Evolutionary conservation across 129 eudicot genomes (phyloP), one percentile per base, ranked within the genome.

Genomic region (Centaurea solstitialis): DNA sequence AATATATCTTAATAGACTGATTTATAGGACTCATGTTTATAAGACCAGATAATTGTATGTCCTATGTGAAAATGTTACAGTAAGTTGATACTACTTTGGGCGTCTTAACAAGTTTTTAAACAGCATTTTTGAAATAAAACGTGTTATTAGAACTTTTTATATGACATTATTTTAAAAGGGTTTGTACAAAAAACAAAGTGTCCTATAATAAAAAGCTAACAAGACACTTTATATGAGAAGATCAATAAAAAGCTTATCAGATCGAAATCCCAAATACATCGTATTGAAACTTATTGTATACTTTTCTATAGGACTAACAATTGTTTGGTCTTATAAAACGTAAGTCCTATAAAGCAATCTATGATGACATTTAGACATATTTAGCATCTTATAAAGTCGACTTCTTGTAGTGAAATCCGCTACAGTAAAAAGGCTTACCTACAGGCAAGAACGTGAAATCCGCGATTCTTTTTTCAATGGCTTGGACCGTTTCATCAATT

Each of bases 401-500:
- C 3, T 30, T 30, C 3, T 30, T 30, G 35, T 30, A 30, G 35
- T 30, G 35, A 30, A 30, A 30, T 30, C 35, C 13, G 62, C 33
- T 64, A 39, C 24, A 39, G 39, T 70, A 47, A 76, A 74, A 73
- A 68, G 40, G 71, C 96, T 70, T 90, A 94, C 96, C 98, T 64
- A 86, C 90, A 64, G 97, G 97, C 61, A 94, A 80, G 77, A 94
- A 94, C 77, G 98, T 90, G 84, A 92, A 92, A 89, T 94, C 98
- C 68, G 98, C 97, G 79, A 94, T 87, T 74, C 94, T 87, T 76
- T 90, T 92, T 91, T 94, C 98, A 65, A 92, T 94, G 75, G 62
- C 64, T 57, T 77, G 76, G 74, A 94, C 53, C 59, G 80, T 86
- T 75, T 92, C 87, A 84, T 94, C 98, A 69, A 84, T 86, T 64